These are phyloP conservation scores for Nakazawaea pomicola DNA, from an alignment of 805 yeast genomes.

Conservation along the genomic window DNA sequence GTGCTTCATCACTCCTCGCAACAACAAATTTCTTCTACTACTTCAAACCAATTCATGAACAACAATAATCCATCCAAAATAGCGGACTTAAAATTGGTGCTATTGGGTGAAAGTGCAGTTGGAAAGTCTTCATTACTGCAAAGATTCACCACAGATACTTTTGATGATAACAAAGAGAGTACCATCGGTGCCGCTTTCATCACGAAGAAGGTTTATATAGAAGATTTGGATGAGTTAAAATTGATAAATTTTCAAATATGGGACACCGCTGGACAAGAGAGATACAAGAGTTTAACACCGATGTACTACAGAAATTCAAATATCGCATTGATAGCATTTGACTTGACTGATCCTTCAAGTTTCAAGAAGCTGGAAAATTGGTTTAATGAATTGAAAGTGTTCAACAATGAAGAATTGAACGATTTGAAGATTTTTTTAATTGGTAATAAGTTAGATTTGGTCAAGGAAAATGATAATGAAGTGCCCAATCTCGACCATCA, in stretches of 20 bases:
- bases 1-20: conserved; percentile 12
- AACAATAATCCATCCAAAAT: conserved; percentile 18
- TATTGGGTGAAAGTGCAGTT: conserved; percentile 49
- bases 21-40: conserved; percentile 5
- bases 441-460: conserved; percentile 80
- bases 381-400: conserved; percentile 68
- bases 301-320: conserved; percentile 80
- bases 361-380: conserved; percentile 78
- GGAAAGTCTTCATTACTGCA: conserved; percentile 76
- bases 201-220: conserved; percentile 62
- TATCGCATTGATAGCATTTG: conserved; percentile 85
- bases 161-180: conserved; percentile 77
- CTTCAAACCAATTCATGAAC: too few species aligned
- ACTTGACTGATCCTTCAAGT: conserved; percentile 49
- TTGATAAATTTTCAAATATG: conserved; percentile 60
- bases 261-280: conserved; percentile 97
- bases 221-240: conserved; percentile 15
- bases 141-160: conserved; percentile 65
- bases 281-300: conserved; percentile 79
- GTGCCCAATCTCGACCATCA: conserved; percentile 19
- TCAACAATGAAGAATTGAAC: conserved; percentile 21
- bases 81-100: conserved; percentile 31
- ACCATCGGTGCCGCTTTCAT: conserved; percentile 99
- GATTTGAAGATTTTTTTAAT: conserved; percentile 44
- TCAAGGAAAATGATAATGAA: conserved; percentile 18